These are phyloP conservation scores for Salix viminalis DNA, from an alignment of 345 rosid species.

Conservation along the genomic window DNA sequence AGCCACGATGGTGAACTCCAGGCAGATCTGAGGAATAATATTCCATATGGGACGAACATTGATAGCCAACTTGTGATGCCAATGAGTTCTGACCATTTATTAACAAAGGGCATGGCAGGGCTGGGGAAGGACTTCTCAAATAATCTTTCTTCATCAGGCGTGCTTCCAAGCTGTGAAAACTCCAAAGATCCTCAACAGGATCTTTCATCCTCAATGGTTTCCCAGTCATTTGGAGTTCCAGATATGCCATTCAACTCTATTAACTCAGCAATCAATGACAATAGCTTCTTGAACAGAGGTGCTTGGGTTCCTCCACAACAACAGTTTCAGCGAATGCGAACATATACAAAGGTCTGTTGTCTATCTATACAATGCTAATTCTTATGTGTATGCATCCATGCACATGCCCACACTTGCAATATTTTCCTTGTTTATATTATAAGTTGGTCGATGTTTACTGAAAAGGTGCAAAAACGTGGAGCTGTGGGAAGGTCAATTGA, in stretches of 20 bases:
- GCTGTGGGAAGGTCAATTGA: conserved; percentile 81
- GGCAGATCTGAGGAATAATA: conserved; percentile 41
- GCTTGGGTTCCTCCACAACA: conserved; percentile 43
- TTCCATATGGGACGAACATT: conserved; percentile 30
- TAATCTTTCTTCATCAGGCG: conserved; percentile 41
- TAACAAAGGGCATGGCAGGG: conserved; percentile 40
- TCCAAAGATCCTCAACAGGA: conserved; percentile 55
- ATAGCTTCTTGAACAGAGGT: conserved; percentile 37
- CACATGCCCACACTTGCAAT: background rate
- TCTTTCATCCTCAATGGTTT: conserved; percentile 57
- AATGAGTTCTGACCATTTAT: conserved; percentile 34
- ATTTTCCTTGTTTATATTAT: background rate
- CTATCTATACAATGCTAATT: background rate
- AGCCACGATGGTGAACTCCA: conserved; percentile 53
- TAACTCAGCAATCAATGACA: conserved; percentile 50
- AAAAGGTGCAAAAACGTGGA: conserved; percentile 74
- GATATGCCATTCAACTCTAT: conserved; percentile 53
- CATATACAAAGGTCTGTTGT: conserved; percentile 57
- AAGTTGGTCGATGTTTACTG: conserved; percentile 4
- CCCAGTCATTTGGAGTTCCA: conserved; percentile 62
- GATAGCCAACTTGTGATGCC: conserved; percentile 36
- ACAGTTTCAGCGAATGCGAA: conserved; percentile 54
- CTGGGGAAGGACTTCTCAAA: conserved; percentile 45
- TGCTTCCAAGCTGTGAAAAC: conserved; percentile 40
- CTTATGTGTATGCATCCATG: background rate